phyloP scores from a whole-genome alignment of 805 yeast genomes.

The Candida peoriensis region DNA sequence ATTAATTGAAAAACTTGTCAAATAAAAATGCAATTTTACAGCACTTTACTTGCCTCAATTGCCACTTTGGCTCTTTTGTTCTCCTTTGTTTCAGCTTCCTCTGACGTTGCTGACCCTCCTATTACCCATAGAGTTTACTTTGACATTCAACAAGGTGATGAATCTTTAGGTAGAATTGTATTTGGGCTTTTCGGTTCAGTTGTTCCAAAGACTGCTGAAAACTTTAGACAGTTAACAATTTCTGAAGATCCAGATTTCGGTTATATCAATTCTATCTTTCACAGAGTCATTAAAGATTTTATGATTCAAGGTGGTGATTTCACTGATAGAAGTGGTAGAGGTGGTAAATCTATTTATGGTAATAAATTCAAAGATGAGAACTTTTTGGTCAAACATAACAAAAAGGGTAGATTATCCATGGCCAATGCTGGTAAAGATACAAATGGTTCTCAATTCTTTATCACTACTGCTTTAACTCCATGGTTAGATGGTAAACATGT shows the following conservation, averaged over 20 bases:
- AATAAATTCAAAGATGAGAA: conserved; percentile 54
- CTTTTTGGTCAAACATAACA: conserved; percentile 68
- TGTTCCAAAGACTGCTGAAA: conserved; percentile 85
- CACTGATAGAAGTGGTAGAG: conserved; percentile 83
- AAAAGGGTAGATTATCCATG: conserved; percentile 83
- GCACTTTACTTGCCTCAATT: conserved; percentile 9
- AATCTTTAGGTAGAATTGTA: conserved; percentile 72
- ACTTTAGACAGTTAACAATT: conserved; percentile 73
- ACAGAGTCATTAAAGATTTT: conserved; percentile 74
- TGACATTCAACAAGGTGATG: conserved; percentile 77
- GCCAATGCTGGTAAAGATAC: conserved; percentile 93
- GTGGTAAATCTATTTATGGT: conserved; percentile 88
- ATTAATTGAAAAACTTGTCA: too few relatives aligned
- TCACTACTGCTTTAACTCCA: conserved; percentile 73
- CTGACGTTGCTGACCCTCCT: conserved; percentile 25
- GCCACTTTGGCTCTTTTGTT: conserved; percentile 12
- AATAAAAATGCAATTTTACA: too few relatives aligned
- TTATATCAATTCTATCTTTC: conserved; percentile 60
- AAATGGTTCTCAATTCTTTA: conserved; percentile 87
- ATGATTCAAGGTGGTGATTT: conserved; percentile 97
- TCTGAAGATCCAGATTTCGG: conserved; percentile 70
- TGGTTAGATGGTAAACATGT: conserved; percentile 93
- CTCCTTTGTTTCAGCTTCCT: conserved; percentile 10
- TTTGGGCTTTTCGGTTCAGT: conserved; percentile 84
- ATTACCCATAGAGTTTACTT: conserved; percentile 80